Conservation (phyloP, 441 rosid species). For the Geranium incanum region DNA sequence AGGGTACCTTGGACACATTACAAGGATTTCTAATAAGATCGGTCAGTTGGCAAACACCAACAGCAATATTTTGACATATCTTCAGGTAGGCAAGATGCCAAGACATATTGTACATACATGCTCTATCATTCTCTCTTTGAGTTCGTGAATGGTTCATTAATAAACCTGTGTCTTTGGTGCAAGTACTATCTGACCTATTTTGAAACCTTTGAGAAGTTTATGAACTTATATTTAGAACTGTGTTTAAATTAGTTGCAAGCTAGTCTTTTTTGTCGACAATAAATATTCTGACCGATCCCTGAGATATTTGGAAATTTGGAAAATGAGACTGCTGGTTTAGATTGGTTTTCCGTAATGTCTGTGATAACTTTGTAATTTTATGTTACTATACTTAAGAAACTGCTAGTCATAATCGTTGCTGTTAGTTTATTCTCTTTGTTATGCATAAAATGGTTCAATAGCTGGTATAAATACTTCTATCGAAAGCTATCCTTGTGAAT, state of each 20-base stretch:
- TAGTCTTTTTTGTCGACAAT: no score
- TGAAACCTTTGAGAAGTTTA: neutral
- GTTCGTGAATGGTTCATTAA: neutral
- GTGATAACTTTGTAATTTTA: no score
- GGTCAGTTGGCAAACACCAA: constrained; percentile 63
- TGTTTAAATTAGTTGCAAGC: no score
- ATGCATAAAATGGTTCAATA: no score
- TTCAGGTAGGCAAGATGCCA: constrained; percentile 55
- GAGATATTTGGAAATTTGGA: no score
- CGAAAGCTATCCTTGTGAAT: neutral
- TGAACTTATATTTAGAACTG: no score
- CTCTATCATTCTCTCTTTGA: neutral
- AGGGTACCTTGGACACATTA: constrained; percentile 86
- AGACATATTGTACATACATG: neutral
- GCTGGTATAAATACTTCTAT: no score
- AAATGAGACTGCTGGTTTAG: no score
- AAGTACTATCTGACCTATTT: neutral
- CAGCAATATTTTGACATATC: constrained; percentile 45
- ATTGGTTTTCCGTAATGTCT: no score
- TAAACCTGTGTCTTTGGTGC: neutral
- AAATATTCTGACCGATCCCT: no score
- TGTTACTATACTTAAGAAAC: neutral
- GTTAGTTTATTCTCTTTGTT: neutral
- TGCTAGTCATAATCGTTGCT: neutral
- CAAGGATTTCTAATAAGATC: constrained; percentile 71